phyloP scores from a whole-genome alignment of 805 yeast genomes.

The Metschnikowia hibisci region DNA sequence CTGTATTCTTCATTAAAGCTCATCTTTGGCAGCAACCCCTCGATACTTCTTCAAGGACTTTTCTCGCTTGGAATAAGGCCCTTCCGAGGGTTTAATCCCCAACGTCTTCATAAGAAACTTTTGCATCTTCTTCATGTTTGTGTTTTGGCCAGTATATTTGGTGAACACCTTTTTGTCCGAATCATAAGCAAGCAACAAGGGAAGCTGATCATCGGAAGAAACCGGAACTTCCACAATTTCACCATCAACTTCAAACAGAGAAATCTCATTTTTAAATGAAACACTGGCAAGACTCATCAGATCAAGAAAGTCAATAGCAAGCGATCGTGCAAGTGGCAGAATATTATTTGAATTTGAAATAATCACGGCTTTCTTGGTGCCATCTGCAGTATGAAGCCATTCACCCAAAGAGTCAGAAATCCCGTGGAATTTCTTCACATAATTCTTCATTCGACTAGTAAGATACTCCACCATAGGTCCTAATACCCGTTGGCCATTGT shows the following conservation, averaged over 20 bases:
- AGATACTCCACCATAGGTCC: constrained; percentile 53
- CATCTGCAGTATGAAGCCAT: constrained; percentile 27
- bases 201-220: constrained; percentile 19
- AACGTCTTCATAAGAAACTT: constrained; percentile 30
- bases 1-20: constrained; percentile 5
- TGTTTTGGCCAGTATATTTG: constrained; percentile 22
- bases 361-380: constrained; percentile 45
- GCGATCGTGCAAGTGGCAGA: constrained; percentile 55
- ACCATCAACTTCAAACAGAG: constrained; percentile 18
- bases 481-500: constrained; percentile 58
- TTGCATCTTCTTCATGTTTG: constrained; percentile 27
- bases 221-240: constrained; percentile 20
- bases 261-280: constrained; percentile 15
- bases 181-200: constrained; percentile 27
- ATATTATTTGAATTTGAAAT: constrained; percentile 47
- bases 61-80: constrained; percentile 34
- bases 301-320: constrained; percentile 68
- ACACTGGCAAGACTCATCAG: constrained; percentile 45
- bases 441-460: constrained; percentile 59
- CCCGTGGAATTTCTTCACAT: constrained; percentile 49
- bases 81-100: constrained; percentile 37
- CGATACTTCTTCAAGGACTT: constrained; percentile 29
- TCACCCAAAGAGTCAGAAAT: constrained; percentile 20
- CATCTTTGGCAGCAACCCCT: constrained; percentile 20
- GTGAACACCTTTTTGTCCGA: constrained; percentile 18